Evolutionary conservation across 1,284 basidiomycete genomes (phyloP).

Genomic region (Sanghuangporus weigelae): DNA sequence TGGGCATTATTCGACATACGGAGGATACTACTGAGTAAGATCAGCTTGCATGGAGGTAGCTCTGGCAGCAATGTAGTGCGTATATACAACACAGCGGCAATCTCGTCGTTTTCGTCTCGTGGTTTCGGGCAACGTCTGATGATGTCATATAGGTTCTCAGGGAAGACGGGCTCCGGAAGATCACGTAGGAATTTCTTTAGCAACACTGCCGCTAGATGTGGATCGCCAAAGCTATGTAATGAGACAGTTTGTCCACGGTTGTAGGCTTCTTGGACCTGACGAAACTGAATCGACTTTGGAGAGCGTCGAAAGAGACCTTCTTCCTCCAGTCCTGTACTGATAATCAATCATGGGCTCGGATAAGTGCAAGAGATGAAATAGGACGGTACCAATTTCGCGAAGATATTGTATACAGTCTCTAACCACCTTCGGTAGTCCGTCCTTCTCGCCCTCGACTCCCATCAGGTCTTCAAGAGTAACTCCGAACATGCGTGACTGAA

Average conservation of each 20-base stretch:
- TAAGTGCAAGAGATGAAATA: background rate
- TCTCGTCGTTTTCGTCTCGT: slow-evolving; percentile 47
- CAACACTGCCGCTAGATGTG: slow-evolving; percentile 77
- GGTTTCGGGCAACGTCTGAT: slow-evolving; percentile 65
- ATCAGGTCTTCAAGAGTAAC: slow-evolving; percentile 76
- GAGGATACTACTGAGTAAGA: slow-evolving; percentile 65
- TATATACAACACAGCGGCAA: slow-evolving; percentile 56
- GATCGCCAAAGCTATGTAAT: slow-evolving; percentile 66
- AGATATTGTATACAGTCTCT: slow-evolving; percentile 73
- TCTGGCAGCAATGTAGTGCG: slow-evolving; percentile 61
- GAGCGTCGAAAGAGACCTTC: slow-evolving; percentile 80
- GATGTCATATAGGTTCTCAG: slow-evolving; percentile 57
- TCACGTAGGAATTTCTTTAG: slow-evolving; percentile 82
- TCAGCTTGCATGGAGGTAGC: slow-evolving; percentile 65
- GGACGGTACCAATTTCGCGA: slow-evolving; percentile 44
- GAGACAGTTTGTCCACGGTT: slow-evolving; percentile 80
- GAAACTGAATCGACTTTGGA: slow-evolving; percentile 63
- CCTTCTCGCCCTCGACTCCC: slow-evolving; percentile 77
- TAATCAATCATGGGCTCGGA: slow-evolving; percentile 1
- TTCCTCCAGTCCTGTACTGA: slow-evolving; percentile 50
- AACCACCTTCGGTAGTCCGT: slow-evolving; percentile 71
- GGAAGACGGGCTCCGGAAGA: slow-evolving; percentile 70
- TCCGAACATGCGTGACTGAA: slow-evolving; percentile 64
- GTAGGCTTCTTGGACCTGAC: slow-evolving; percentile 74
- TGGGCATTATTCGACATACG: slow-evolving; percentile 43